Conservation (phyloP, 108 stramenopile genomes). For the Cyclotella cryptica region DNA sequence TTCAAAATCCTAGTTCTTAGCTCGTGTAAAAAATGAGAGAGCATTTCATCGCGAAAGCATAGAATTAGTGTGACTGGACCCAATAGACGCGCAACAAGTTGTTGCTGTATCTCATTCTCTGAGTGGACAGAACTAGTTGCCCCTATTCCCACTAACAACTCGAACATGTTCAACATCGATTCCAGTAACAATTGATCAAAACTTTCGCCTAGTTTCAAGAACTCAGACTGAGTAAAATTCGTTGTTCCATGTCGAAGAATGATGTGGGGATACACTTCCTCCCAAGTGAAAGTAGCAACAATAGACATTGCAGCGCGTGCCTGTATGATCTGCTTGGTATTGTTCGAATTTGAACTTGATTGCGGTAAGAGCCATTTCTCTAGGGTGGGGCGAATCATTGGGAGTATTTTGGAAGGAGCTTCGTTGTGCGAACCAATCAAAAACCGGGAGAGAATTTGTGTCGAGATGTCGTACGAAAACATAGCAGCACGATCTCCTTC, state of each 20-base stretch:
- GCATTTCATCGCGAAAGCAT: conserved; percentile 35
- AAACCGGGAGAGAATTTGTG: conserved; percentile 36
- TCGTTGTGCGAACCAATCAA: conserved; percentile 31
- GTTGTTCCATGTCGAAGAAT: neutral
- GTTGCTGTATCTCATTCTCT: conserved; percentile 27
- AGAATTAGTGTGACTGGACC: conserved; percentile 40
- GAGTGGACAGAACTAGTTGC: conserved; percentile 7
- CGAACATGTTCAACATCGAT: conserved; percentile 24
- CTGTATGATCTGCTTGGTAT: conserved; percentile 26
- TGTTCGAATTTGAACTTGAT: neutral
- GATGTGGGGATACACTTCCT: conserved; percentile 23
- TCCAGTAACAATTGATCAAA: conserved; percentile 31
- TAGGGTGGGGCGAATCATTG: conserved; percentile 43
- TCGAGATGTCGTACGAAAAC: conserved; percentile 43
- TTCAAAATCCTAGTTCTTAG: conserved; percentile 14
- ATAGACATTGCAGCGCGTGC: conserved; percentile 48
- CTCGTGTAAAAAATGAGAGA: conserved; percentile 24
- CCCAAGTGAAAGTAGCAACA: conserved; percentile 47
- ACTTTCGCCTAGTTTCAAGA: conserved; percentile 28
- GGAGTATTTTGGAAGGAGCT: conserved; percentile 35
- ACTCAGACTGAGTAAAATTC: conserved; percentile 11
- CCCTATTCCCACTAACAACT: conserved; percentile 27
- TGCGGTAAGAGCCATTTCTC: conserved; percentile 36
- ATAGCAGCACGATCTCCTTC: conserved; percentile 4
- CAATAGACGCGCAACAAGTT: conserved; percentile 26